Evolutionary conservation across 805 yeast genomes (phyloP).

Genomic region (Schwanniomyces polymorphus): DNA sequence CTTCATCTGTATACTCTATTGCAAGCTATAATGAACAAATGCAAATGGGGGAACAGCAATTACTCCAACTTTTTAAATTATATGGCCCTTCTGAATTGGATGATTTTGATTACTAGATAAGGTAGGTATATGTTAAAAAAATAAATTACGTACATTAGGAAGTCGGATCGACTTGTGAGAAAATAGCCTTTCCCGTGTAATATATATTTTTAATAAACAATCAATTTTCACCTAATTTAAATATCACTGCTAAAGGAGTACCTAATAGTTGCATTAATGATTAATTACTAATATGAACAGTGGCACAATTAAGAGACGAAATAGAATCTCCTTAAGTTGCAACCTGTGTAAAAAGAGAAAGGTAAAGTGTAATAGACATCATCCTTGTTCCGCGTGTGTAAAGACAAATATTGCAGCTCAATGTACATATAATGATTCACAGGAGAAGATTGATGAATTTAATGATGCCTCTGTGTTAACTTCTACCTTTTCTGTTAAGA

Average conservation of each 20-base stretch:
- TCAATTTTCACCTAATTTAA: not conserved
- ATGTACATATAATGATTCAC: conserved; percentile 23
- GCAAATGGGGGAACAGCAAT: not conserved
- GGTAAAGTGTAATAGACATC: conserved; percentile 37
- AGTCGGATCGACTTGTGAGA: not conserved
- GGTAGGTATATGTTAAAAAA: not conserved
- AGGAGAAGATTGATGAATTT: not conserved
- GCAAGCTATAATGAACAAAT: not conserved
- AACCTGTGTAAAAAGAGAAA: conserved; percentile 34
- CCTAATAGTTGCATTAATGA: not conserved
- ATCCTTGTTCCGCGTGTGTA: conserved; percentile 35
- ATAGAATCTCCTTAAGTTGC: conserved; percentile 32
- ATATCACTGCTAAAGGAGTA: too few species aligned
- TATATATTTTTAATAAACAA: not conserved
- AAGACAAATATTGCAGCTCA: conserved; percentile 19
- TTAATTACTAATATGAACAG: not conserved
- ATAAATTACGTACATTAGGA: not conserved
- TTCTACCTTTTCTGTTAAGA: not conserved
- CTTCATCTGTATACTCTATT: not conserved
- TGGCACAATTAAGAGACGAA: conserved; percentile 15
- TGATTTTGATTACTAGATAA: not conserved
- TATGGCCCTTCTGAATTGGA: not conserved
- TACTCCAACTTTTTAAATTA: not conserved
- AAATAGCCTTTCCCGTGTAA: not conserved
- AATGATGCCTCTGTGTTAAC: not conserved